Base-by-base conservation (phyloP, 139 green algal species). In the Micromonas commoda region DNA sequence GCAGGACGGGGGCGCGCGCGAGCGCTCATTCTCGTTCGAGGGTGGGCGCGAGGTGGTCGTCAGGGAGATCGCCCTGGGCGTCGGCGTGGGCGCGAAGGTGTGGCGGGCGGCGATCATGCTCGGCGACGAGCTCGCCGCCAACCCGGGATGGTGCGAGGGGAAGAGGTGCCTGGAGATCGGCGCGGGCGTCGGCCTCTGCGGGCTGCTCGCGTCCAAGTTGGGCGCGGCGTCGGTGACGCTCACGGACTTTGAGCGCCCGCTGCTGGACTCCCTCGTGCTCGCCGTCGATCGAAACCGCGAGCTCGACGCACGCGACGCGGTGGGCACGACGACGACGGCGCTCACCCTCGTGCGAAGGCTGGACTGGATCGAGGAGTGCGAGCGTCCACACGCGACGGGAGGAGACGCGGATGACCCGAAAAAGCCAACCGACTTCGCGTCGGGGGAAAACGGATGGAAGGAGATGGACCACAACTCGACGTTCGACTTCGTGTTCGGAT, bases 121-220 rank as follows among this genome's bases (percentile, higher is more conserved):
- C 34, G 13, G 20, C 4, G 23, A 32, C 23, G n/a, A 35, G 37
- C 29, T 75, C 6, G 37, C 24, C 1, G 34, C 37, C 16, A 6
- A 57, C 13, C 19, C 67, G 21, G 5, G 26, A 6, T 32, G 6
- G 24, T 69, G 29, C 53, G 28, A 52, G 31, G 71, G 52, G 2
- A 81, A 81, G 66, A 35, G 13, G 5, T 65, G 77, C 34, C 77
- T 81, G 16, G 77, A 81, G 32, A 39, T 81, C 35, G 77, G 77
- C 20, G 67, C 77, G 24, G 77, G 77, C 5, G 68, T 74, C 35
- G 77, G 77, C 4, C 13, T 77, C 20, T 77, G 67, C 3, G 77
- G 77, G 0, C 51, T 81, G 5, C 32, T 70, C 19, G 65, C 66
- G 3, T 39, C 38, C 13, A 52, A 77, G 16, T n/a, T 71, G 29